A percentile compares a stretch with the other conserved stretches of the same genome.
Conservation (phyloP, 1,284 basidiomycete genomes). For the Apiotrichum gamsii region DNA sequence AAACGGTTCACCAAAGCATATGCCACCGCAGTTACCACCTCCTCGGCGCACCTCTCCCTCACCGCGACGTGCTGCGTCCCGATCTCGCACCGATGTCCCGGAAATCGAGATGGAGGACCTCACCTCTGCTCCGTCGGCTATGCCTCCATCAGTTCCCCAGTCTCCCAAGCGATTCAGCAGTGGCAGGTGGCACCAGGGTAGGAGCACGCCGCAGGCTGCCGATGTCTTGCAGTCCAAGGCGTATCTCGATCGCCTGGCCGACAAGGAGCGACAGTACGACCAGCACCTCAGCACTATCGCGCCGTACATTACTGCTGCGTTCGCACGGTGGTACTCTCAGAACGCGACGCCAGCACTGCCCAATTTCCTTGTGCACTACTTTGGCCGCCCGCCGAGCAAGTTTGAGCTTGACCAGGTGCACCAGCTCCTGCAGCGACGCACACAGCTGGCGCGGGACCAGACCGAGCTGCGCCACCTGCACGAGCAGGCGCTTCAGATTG, state of each 20-base stretch:
- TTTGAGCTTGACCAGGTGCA: constrained; percentile 33
- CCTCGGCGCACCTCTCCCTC: neutral
- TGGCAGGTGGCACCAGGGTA: constrained; percentile 7
- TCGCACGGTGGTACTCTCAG: constrained; percentile 32
- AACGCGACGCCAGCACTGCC: constrained; percentile 21
- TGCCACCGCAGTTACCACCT: no score
- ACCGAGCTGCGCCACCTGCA: constrained; percentile 18
- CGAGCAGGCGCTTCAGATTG: constrained; percentile 8
- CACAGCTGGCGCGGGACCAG: constrained; percentile 21
- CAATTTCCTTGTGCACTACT: constrained; percentile 36
- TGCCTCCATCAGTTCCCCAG: neutral
- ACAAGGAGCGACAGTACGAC: constrained; percentile 22
- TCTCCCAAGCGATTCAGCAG: constrained; percentile 3
- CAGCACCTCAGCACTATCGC: constrained; percentile 22
- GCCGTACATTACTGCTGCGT: constrained; percentile 38
- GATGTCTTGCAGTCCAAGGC: neutral
- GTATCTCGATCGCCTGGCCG: constrained; percentile 21
- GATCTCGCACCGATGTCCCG: neutral
- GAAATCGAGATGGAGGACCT: constrained; percentile 11
- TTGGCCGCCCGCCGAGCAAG: constrained; percentile 26
- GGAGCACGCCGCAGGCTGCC: neutral
- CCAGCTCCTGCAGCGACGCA: constrained; percentile 20
- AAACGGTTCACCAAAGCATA: no score
- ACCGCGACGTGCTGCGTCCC: no score
- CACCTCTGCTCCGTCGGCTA: neutral